These are phyloP conservation scores for Kwoniella dejecticola DNA, from an alignment of 768 basidiomycete genomes.

Conservation along the genomic window DNA sequence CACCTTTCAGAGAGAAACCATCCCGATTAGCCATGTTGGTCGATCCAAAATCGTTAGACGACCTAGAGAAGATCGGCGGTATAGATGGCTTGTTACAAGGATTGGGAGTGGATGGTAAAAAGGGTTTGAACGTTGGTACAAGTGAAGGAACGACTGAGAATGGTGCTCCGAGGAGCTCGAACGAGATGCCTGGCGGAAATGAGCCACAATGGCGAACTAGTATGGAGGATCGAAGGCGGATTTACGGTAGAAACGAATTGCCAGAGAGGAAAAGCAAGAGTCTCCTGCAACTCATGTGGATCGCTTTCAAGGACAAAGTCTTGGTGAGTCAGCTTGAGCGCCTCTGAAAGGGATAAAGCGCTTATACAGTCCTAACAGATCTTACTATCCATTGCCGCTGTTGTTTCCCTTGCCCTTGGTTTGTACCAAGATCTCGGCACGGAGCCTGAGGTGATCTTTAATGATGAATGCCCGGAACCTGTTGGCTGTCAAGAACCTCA, in stretches of 20 bases:
- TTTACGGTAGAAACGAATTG: constrained; percentile 76
- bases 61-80: constrained; percentile 73
- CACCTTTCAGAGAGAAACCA: constrained; percentile 75
- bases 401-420: constrained; percentile 88
- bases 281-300: constrained; percentile 76
- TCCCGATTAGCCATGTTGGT: constrained; percentile 77
- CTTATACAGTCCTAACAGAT: no score
- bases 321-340: constrained; percentile 62
- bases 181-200: constrained; percentile 17
- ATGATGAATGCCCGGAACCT: constrained; percentile 49
- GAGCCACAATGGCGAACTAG: constrained; percentile 58
- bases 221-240: constrained; percentile 64
- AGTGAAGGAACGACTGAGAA: constrained; percentile 26
- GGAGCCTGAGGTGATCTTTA: constrained; percentile 59
- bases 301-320: constrained; percentile 86
- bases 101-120: constrained; percentile 66
- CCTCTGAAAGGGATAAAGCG: no score
- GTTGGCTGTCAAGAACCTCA: constrained; percentile 63
- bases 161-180: constrained; percentile 15
- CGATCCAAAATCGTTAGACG: constrained; percentile 79
- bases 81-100: constrained; percentile 66
- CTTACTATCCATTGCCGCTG: constrained; percentile 85
- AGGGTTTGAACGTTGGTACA: constrained; percentile 52
- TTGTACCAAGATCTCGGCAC: constrained; percentile 90
- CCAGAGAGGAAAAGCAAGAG: constrained; percentile 71